A percentile compares a stretch with the other conserved stretches of the same genome.
Conservation (phyloP, 1,139 yeast genomes). For the Pichia sp. region DNA sequence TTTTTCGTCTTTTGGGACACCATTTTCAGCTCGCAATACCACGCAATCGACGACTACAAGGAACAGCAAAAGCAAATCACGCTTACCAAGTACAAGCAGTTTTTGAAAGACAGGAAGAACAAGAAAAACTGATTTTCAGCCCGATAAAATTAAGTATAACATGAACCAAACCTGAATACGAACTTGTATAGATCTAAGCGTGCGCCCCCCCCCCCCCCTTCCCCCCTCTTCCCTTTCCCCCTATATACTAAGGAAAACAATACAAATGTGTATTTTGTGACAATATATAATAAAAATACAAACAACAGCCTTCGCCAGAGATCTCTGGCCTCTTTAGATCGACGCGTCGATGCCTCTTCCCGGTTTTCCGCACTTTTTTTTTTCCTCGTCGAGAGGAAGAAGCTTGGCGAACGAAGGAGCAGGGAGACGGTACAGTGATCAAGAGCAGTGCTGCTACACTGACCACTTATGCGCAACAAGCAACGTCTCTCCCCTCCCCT, state of each 20-base stretch:
- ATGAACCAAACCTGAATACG: background rate
- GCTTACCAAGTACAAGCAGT: conserved; percentile 56
- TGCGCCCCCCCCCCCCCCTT: too few relatives aligned
- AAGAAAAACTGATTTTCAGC: conserved; percentile 10
- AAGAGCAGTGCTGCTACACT: too few relatives aligned
- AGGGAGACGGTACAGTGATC: too few relatives aligned
- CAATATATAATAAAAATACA: too few relatives aligned
- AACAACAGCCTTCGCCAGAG: too few relatives aligned
- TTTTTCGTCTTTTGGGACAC: conserved; percentile 93
- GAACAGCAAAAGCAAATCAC: conserved; percentile 55
- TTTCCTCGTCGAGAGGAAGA: background rate
- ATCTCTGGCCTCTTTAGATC: background rate
- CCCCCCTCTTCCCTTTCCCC: background rate
- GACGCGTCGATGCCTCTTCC: conserved; percentile 1
- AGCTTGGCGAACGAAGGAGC: too few relatives aligned
- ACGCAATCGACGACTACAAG: conserved; percentile 58
- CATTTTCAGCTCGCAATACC: conserved; percentile 64
- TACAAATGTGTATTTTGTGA: too few relatives aligned
- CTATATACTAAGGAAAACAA: too few relatives aligned
- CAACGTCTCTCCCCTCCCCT: too few relatives aligned
- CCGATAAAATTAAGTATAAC: background rate
- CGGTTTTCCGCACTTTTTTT: background rate
- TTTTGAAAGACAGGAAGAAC: conserved; percentile 43
- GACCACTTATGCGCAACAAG: too few relatives aligned
- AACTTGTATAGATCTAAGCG: background rate